Conservation (phyloP, 768 basidiomycete species). For the Tulasnella sp. region DNA sequence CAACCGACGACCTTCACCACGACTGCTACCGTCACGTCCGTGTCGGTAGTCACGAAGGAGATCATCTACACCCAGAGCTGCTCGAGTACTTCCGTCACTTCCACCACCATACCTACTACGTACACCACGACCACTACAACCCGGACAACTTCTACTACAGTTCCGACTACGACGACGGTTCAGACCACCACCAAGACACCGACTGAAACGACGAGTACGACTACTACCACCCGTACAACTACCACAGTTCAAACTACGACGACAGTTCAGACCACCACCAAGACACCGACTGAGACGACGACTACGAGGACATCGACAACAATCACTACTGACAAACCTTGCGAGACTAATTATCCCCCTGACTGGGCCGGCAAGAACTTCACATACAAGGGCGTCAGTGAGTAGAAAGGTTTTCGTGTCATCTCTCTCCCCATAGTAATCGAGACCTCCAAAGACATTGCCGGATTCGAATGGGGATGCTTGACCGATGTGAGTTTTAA, state of each 20-base stretch:
- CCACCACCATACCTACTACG: too few species aligned
- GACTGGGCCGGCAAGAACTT: neutral
- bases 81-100: neutral
- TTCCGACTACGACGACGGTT: neutral
- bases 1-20: neutral
- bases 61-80: neutral
- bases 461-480: constrained; percentile 27
- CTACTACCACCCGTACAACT: too few species aligned
- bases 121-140: constrained; percentile 3
- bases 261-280: too few species aligned
- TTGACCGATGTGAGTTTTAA: neutral
- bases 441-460: neutral
- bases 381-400: constrained; percentile 16
- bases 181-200: neutral
- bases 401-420: neutral
- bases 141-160: neutral
- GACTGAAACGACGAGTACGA: neutral
- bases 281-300: neutral
- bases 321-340: neutral
- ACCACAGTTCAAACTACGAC: too few species aligned
- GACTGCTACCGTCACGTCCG: neutral
- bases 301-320: constrained; percentile 8
- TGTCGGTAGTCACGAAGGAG: neutral
- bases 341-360: neutral
- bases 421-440: neutral